phyloP scores from a whole-genome alignment of 2,329 filamentous ascomycete species.

The Pseudovirgaria hyperparasitica region DNA sequence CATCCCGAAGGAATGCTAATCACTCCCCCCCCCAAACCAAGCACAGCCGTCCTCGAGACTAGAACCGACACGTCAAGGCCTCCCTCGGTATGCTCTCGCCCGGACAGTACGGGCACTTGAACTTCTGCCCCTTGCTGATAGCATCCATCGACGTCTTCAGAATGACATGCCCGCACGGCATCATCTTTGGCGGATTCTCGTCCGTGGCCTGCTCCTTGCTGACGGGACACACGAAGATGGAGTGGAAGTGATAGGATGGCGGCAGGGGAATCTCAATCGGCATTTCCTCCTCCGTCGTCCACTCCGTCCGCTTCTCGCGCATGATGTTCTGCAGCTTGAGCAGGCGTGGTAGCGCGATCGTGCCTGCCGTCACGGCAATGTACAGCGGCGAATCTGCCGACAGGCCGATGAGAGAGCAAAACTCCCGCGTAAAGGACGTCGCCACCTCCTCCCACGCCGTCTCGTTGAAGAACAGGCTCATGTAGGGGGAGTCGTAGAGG shows the following conservation, averaged over 20 bases:
- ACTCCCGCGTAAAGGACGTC: constrained; percentile 82
- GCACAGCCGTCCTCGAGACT: too few species aligned
- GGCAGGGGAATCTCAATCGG: constrained; percentile 60
- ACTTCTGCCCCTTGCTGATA: constrained; percentile 64
- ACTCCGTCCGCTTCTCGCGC: constrained; percentile 81
- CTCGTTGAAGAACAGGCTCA: constrained; percentile 60
- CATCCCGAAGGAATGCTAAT: too few species aligned
- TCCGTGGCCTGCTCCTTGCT: constrained; percentile 94
- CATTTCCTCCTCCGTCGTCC: constrained; percentile 84
- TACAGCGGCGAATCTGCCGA: constrained; percentile 89
- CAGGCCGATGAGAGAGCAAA: constrained; percentile 81
- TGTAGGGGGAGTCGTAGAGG: constrained; percentile 64
- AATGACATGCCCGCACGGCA: constrained; percentile 90
- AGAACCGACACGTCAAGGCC: constrained; percentile 56
- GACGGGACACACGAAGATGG: constrained; percentile 95
- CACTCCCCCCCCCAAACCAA: too few species aligned
- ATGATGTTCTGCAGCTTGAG: constrained; percentile 82
- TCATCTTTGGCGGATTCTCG: constrained; percentile 88
- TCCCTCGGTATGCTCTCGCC: constrained; percentile 67
- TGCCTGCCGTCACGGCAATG: constrained; percentile 80
- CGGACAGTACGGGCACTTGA: constrained; percentile 96
- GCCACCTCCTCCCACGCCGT: constrained; percentile 73
- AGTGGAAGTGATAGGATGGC: constrained; percentile 64
- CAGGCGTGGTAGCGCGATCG: constrained; percentile 78
- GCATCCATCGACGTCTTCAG: constrained; percentile 71